Evolutionary conservation across 305 asterid species (phyloP), one percentile per base, ranked within the genome.

Genomic region (Fraxinus latifolia): DNA sequence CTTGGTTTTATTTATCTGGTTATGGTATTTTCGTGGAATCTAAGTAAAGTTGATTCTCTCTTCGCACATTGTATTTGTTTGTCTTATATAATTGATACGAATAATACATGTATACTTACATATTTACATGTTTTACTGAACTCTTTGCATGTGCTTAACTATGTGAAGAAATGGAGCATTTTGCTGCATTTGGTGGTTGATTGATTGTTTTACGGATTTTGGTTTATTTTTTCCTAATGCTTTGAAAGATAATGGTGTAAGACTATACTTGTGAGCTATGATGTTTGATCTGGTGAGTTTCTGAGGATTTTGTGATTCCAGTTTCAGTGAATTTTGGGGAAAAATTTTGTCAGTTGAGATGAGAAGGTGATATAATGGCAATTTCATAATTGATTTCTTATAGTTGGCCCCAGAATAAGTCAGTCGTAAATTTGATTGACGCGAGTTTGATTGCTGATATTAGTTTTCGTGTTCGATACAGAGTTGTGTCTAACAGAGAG

Each of bases 1-100:
- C 39, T 31, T 70, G 21, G 21, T 29, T 78, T 33, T 73, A 31
- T 31, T 31, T 31, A 23, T 77, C 78, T 83, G 78, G 42, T 79
- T 78, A 33, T 76, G 29, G 23, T 36, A 3, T 80, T 86, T 82
- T 91, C 92, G 90, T 91, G 91, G 91, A 86, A 87, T 88, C 81
- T 86, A 85, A 88, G 92, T 84, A 12, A 85, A 74, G 72, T 39
- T 72, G 55, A 70, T 85, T 88, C 86, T 82, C 84, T 68, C 9
- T 70, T 70, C 34, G 37, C 34, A 11, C n/a, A 3, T 70, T 31
- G 7, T 4, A 6, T 44, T 25, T 34, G 25, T 77, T 68, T 53
- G 76, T 74, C 47, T 67, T 60, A 82, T 78, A 72, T 12, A 36
- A n/a, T n/a, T 2, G 74, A 65, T 44, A 32, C 78, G 77, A 32